These are phyloP conservation scores for Rhynchospora pubera DNA, from an alignment of 176 grass and related monocot genomes.

Conservation along the genomic window DNA sequence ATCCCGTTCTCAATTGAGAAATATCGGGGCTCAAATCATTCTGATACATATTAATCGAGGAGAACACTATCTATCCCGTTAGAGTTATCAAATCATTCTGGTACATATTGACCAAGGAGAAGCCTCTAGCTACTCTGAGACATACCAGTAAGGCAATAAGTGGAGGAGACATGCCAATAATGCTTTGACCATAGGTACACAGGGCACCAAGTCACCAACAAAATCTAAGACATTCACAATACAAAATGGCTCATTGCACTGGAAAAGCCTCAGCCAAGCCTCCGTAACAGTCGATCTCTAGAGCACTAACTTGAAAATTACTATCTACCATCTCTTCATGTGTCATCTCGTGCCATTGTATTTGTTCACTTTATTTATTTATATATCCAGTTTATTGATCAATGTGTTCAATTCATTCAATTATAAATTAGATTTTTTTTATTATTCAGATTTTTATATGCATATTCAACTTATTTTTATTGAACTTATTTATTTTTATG, in stretches of 20 bases:
- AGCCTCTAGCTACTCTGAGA: background rate
- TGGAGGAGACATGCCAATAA: background rate
- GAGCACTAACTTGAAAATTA: too few relatives aligned
- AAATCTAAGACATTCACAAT: background rate
- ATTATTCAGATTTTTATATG: too few relatives aligned
- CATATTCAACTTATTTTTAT: too few relatives aligned
- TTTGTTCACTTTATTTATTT: too few relatives aligned
- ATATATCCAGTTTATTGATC: too few relatives aligned
- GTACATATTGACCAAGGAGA: background rate
- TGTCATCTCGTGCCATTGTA: too few relatives aligned
- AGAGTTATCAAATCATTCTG: background rate
- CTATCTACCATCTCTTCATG: too few relatives aligned
- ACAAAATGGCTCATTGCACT: background rate
- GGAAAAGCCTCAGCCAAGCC: too few relatives aligned
- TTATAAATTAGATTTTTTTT: too few relatives aligned
- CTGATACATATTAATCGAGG: background rate
- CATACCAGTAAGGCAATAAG: background rate
- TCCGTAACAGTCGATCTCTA: too few relatives aligned
- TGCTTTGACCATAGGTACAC: background rate
- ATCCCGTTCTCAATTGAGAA: background rate
- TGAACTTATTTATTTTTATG: too few relatives aligned
- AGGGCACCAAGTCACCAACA: background rate
- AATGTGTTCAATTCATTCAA: too few relatives aligned
- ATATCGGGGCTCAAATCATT: background rate
- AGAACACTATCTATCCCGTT: background rate